These are phyloP conservation scores for Saitozyma podzolica DNA, from an alignment of 768 basidiomycete genomes.

Conservation along the genomic window DNA sequence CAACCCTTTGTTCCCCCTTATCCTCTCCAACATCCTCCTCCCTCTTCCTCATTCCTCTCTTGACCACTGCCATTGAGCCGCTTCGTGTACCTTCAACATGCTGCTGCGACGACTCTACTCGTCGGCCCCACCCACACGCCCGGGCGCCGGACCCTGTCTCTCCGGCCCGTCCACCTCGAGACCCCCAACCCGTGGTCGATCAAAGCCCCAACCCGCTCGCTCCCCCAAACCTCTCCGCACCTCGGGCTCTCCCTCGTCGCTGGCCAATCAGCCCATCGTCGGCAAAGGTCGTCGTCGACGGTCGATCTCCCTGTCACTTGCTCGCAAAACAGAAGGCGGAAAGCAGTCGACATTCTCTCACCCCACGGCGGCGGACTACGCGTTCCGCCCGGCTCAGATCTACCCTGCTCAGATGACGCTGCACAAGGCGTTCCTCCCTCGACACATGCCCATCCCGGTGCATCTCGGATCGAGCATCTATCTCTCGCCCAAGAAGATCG, in stretches of 20 bases:
- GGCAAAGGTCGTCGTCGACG: not conserved
- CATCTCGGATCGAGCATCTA: slow-evolving; percentile 24
- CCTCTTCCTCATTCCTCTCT: not conserved
- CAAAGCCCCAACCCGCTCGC: slow-evolving; percentile 11
- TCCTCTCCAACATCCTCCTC: slow-evolving; percentile 3
- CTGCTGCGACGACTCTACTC: slow-evolving; percentile 34
- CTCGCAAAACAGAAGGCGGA: not conserved
- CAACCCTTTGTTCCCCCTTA: not conserved
- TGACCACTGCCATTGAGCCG: not conserved
- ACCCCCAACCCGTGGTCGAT: slow-evolving; percentile 18
- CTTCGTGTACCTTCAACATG: not conserved
- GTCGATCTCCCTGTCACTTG: not conserved
- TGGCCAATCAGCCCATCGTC: not conserved
- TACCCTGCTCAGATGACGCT: slow-evolving; percentile 36
- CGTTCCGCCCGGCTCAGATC: slow-evolving; percentile 27
- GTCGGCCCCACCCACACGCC: slow-evolving; percentile 16
- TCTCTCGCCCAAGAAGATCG: slow-evolving; percentile 6
- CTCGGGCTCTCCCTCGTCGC: not conserved
- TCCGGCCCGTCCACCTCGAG: not conserved
- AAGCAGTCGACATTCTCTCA: not conserved
- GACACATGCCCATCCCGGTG: slow-evolving; percentile 34
- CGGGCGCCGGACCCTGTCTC: no score
- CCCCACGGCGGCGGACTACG: slow-evolving; percentile 6
- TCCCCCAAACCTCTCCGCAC: slow-evolving; percentile 1
- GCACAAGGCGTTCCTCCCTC: slow-evolving; percentile 31